phyloP scores from a whole-genome alignment of 441 rosid species.

The Aleurites moluccanus region DNA sequence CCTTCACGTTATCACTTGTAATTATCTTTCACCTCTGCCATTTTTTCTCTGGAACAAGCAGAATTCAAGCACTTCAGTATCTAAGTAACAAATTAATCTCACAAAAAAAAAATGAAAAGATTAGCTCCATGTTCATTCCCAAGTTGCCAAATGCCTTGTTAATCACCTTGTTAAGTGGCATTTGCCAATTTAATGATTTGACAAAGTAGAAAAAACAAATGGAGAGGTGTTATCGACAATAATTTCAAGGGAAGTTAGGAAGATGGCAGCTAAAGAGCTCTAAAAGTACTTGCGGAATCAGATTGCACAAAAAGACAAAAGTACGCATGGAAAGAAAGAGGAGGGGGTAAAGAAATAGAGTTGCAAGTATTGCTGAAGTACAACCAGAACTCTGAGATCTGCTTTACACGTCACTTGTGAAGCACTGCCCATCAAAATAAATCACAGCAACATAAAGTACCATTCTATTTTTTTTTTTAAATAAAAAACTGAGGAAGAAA shows the following conservation, averaged over 20 bases:
- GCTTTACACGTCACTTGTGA: not conserved
- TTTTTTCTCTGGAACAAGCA: constrained; percentile 65
- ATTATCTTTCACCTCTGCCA: constrained; percentile 79
- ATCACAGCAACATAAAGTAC: not conserved
- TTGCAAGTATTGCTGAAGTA: not conserved
- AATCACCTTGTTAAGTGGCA: no score
- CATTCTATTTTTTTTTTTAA: not conserved
- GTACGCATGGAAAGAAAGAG: not conserved
- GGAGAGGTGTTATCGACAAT: not conserved
- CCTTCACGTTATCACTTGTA: not conserved
- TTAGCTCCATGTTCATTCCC: no score
- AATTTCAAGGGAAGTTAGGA: not conserved
- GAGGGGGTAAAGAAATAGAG: not conserved
- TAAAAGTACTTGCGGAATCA: not conserved
- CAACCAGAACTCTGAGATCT: not conserved
- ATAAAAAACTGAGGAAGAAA: not conserved
- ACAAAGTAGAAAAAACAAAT: no score
- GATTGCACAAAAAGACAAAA: not conserved
- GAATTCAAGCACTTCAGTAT: constrained; percentile 6
- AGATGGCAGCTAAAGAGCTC: not conserved
- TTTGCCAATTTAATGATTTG: no score
- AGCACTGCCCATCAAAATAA: not conserved
- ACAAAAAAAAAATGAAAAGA: no score
- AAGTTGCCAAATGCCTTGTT: no score
- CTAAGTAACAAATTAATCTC: no score